A percentile compares a stretch with the other conserved stretches of the same genome.
Conservation (phyloP, 192 early-diverging fungal species). For the Gryganskiella cystojenkinii region DNA sequence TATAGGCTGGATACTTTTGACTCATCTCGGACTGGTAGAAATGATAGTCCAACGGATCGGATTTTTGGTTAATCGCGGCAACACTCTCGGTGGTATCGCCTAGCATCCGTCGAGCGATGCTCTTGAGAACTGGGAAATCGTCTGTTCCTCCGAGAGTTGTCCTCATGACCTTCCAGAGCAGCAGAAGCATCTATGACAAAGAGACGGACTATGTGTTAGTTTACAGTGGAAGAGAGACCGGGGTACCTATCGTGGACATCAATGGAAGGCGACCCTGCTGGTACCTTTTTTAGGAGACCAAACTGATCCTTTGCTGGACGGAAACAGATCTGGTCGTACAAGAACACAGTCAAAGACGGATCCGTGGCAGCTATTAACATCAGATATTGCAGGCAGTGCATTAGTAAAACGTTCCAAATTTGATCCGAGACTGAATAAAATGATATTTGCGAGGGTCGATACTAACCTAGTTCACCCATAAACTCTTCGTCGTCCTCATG, state of each 20-base stretch:
- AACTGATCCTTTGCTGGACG: slow-evolving; percentile 67
- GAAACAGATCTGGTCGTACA: slow-evolving; percentile 74
- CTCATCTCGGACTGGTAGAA: slow-evolving; percentile 65
- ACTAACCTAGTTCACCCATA: slow-evolving; percentile 61
- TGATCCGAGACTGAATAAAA: too few relatives aligned
- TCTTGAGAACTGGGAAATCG: slow-evolving; percentile 61
- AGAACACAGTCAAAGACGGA: slow-evolving; percentile 63
- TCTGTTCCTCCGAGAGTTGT: slow-evolving; percentile 67
- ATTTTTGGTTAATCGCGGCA: slow-evolving; percentile 56
- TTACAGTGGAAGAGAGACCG: background rate
- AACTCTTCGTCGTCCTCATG: slow-evolving; percentile 61
- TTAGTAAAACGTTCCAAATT: too few relatives aligned
- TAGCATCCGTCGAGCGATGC: slow-evolving; percentile 55
- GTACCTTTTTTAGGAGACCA: slow-evolving; percentile 50
- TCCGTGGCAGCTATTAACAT: slow-evolving; percentile 40
- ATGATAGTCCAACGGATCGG: slow-evolving; percentile 71
- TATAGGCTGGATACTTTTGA: slow-evolving; percentile 72
- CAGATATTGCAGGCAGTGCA: background rate
- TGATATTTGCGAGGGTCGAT: background rate
- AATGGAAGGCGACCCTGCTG: too few relatives aligned
- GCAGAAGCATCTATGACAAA: slow-evolving; percentile 72
- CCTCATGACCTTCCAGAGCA: slow-evolving; percentile 77
- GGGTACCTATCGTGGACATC: background rate
- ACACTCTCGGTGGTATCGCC: slow-evolving; percentile 54
- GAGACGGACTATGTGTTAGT: background rate